Conservation (phyloP, 2,329 filamentous ascomycete genomes). For the Alternaria panax region DNA sequence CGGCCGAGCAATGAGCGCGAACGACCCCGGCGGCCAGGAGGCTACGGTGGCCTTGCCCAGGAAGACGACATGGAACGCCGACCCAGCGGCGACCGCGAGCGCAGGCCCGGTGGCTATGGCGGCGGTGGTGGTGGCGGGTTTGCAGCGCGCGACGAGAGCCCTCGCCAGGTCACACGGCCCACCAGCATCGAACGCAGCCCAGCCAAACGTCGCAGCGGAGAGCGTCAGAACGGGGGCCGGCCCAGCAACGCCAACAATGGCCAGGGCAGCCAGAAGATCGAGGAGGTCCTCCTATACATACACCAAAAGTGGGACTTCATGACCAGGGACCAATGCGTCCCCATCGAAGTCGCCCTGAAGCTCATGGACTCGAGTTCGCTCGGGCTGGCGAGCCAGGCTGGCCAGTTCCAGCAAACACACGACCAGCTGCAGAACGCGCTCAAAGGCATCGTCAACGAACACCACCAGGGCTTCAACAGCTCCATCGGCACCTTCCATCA, state of each 20-base stretch:
- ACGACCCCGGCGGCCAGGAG: constrained; percentile 31
- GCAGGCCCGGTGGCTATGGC: constrained; percentile 49
- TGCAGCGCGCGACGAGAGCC: constrained; percentile 31
- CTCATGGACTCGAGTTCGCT: constrained; percentile 93
- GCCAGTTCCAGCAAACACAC: constrained; percentile 83
- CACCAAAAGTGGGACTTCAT: constrained; percentile 91
- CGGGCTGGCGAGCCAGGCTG: constrained; percentile 87
- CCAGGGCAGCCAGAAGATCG: constrained; percentile 52
- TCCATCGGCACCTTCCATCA: constrained; percentile 99
- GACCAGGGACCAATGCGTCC: constrained; percentile 86
- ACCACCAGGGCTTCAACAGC: constrained; percentile 98
- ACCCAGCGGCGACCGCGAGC: constrained; percentile 32
- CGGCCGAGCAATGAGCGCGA: constrained; percentile 29
- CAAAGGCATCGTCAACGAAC: constrained; percentile 93
- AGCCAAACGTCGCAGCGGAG: constrained; percentile 53
- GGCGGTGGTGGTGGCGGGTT: constrained; percentile 36
- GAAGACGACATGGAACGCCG: constrained; percentile 33
- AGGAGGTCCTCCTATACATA: constrained; percentile 79
- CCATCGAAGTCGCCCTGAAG: constrained; percentile 93
- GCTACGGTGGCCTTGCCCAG: constrained; percentile 40
- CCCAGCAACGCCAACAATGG: constrained; percentile 47
- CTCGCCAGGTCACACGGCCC: constrained; percentile 42
- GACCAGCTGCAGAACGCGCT: constrained; percentile 89
- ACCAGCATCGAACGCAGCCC: constrained; percentile 54
- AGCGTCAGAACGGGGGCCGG: constrained; percentile 32